phyloP scores from a whole-genome alignment of 2,329 filamentous ascomycete genomes.

The Neoarthrinium moseri region DNA sequence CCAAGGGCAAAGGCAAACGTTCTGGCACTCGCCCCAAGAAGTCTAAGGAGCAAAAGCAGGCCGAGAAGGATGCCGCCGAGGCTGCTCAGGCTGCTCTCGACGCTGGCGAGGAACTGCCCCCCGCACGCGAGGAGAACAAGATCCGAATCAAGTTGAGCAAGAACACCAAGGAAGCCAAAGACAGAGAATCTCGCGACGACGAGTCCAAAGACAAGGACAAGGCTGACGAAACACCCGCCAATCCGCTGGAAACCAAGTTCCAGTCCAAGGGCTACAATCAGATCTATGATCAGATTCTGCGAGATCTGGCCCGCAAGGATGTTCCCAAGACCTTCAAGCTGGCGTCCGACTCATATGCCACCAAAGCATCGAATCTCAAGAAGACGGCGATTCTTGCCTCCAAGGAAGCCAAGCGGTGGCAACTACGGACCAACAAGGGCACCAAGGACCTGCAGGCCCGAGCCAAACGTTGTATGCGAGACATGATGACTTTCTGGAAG shows the following conservation, averaged over 20 bases:
- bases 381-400: conserved; percentile 96
- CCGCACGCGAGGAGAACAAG: conserved; percentile 55
- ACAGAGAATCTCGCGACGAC: conserved; percentile 25
- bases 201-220: conserved; percentile 37
- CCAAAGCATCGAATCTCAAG: conserved; percentile 91
- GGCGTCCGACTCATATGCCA: conserved; percentile 80
- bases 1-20: conserved; percentile 49
- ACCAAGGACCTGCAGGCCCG: conserved; percentile 96
- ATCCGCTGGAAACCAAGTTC: conserved; percentile 62
- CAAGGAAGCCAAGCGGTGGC: conserved; percentile 97
- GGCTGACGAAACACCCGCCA: conserved; percentile 31
- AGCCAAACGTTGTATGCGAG: conserved; percentile 96
- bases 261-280: conserved; percentile 93
- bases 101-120: conserved; percentile 70
- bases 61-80: conserved; percentile 79
- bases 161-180: conserved; percentile 35
- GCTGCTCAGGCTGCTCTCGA: conserved; percentile 83
- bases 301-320: conserved; percentile 90
- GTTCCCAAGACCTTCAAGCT: conserved; percentile 90
- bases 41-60: conserved; percentile 82
- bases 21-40: conserved; percentile 78
- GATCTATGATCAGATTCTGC: conserved; percentile 96
- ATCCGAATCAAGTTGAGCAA: conserved; percentile 64
- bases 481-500: conserved; percentile 99
- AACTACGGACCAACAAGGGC: conserved; percentile 96